Evolutionary conservation across 495 filamentous ascomycete genomes (phyloP).

Genomic region (Aspergillus sclerotiicarbonarius): DNA sequence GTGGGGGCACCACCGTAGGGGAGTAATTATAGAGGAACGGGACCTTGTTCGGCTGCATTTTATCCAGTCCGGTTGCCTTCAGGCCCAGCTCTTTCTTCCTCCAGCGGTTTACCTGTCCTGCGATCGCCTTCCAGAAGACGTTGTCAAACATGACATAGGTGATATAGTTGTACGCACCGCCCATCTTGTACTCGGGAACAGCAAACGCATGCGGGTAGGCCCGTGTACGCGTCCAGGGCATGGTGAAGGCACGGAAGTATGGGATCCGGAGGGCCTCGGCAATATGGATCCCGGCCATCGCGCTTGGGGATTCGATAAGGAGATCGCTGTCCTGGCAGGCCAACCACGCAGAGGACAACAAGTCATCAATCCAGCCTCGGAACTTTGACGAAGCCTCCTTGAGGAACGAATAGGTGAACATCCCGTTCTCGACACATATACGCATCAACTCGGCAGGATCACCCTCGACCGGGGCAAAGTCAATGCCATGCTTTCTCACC

Average conservation of each 20-base stretch:
- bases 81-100: slow-evolving; percentile 74
- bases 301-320: slow-evolving; percentile 91
- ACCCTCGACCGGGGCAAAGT: slow-evolving; percentile 82
- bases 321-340: slow-evolving; percentile 87
- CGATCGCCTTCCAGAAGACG: slow-evolving; percentile 92
- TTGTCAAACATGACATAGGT: slow-evolving; percentile 98
- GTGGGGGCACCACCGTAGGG: slow-evolving; percentile 85
- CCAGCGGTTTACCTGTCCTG: slow-evolving; percentile 92
- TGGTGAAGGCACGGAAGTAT: slow-evolving; percentile 97
- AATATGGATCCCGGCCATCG: slow-evolving; percentile 98
- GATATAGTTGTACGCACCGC: slow-evolving; percentile 90
- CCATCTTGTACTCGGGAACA: slow-evolving; percentile 91
- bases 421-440: slow-evolving; percentile 94
- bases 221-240: slow-evolving; percentile 96
- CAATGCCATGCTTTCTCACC: slow-evolving; percentile 88
- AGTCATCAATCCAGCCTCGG: slow-evolving; percentile 87
- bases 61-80: slow-evolving; percentile 78
- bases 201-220: slow-evolving; percentile 97
- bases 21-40: slow-evolving; percentile 98
- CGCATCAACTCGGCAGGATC: slow-evolving; percentile 94
- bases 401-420: slow-evolving; percentile 92
- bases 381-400: slow-evolving; percentile 85
- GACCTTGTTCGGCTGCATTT: slow-evolving; percentile 92
- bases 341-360: slow-evolving; percentile 78
- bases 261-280: slow-evolving; percentile 93